Evolutionary conservation across 805 yeast species (phyloP).

Genomic region (Huiozyma naganishii): DNA sequence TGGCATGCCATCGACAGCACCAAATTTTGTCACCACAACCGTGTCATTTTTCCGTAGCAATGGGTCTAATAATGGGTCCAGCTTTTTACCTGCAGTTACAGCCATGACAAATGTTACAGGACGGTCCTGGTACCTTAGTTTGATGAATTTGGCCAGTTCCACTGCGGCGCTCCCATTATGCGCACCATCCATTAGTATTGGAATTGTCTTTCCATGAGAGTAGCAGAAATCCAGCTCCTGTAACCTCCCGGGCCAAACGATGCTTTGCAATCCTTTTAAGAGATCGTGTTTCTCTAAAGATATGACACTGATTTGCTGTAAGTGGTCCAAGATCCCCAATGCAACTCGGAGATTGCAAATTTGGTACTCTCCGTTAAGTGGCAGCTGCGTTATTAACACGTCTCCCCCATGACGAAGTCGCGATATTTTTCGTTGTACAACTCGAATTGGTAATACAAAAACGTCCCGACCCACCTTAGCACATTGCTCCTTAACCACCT

Average conservation of each 20-base stretch:
- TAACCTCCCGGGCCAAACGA: slow-evolving; percentile 83
- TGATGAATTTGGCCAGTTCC: slow-evolving; percentile 51
- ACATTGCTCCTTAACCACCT: slow-evolving; percentile 35
- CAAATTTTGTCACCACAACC: slow-evolving; percentile 54
- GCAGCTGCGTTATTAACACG: slow-evolving; percentile 31
- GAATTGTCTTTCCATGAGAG: slow-evolving; percentile 9
- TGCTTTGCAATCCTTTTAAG: slow-evolving; percentile 39
- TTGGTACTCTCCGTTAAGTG: slow-evolving; percentile 68
- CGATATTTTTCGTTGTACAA: slow-evolving; percentile 5
- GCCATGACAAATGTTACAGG: slow-evolving; percentile 53
- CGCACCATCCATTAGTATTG: slow-evolving; percentile 73
- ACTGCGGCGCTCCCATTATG: slow-evolving; percentile 80
- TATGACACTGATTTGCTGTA: slow-evolving; percentile 16
- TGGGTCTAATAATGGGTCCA: slow-evolving; percentile 39
- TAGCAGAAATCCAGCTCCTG: slow-evolving; percentile 37
- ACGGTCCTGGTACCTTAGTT: slow-evolving; percentile 14
- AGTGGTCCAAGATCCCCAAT: slow-evolving; percentile 38
- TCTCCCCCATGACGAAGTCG: slow-evolving; percentile 27
- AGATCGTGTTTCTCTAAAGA: slow-evolving; percentile 30
- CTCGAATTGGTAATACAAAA: slow-evolving; percentile 17
- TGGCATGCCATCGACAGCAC: slow-evolving; percentile 81
- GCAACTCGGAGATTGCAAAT: slow-evolving; percentile 60
- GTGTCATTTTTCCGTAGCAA: slow-evolving; percentile 42
- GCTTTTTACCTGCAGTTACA: slow-evolving; percentile 62
- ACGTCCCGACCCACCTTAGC: slow-evolving; percentile 18